Evolutionary conservation across 768 basidiomycete species (phyloP).

Genomic region (Tylopilus sp.): DNA sequence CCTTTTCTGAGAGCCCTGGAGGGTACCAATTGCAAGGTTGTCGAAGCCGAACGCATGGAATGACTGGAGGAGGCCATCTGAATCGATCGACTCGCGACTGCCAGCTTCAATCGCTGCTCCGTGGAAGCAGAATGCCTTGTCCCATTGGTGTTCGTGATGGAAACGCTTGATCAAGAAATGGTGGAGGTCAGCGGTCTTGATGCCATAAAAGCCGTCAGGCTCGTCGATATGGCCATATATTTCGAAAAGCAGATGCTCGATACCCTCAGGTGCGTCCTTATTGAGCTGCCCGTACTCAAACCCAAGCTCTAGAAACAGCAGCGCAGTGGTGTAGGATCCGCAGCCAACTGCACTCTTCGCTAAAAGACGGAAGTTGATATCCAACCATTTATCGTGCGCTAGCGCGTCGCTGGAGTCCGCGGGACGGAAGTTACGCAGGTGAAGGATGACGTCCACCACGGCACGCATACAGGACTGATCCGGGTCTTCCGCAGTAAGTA

Average conservation of each 20-base stretch:
- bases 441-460: conserved; percentile 73
- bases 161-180: conserved; percentile 80
- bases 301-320: conserved; percentile 85
- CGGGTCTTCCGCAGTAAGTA: conserved; percentile 24
- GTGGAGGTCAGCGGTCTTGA: conserved; percentile 72
- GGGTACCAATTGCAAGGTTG: conserved; percentile 71
- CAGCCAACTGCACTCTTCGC: conserved; percentile 70
- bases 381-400: conserved; percentile 80
- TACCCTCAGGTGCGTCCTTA: conserved; percentile 28
- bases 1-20: conserved; percentile 43
- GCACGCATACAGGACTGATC: conserved; percentile 47
- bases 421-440: conserved; percentile 68
- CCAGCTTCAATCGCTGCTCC: conserved; percentile 79
- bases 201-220: conserved; percentile 97
- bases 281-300: conserved; percentile 42
- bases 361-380: conserved; percentile 68
- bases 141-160: conserved; percentile 92
- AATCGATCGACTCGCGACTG: conserved; percentile 36
- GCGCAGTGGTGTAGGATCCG: conserved; percentile 84
- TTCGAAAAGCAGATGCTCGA: conserved; percentile 78
- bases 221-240: conserved; percentile 96
- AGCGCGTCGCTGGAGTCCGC: conserved; percentile 35
- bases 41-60: conserved; percentile 91
- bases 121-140: conserved; percentile 85
- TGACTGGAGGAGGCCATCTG: conserved; percentile 69